These are phyloP conservation scores for Penicillium palitans DNA, from an alignment of 2,329 filamentous ascomycete species.

Conservation along the genomic window DNA sequence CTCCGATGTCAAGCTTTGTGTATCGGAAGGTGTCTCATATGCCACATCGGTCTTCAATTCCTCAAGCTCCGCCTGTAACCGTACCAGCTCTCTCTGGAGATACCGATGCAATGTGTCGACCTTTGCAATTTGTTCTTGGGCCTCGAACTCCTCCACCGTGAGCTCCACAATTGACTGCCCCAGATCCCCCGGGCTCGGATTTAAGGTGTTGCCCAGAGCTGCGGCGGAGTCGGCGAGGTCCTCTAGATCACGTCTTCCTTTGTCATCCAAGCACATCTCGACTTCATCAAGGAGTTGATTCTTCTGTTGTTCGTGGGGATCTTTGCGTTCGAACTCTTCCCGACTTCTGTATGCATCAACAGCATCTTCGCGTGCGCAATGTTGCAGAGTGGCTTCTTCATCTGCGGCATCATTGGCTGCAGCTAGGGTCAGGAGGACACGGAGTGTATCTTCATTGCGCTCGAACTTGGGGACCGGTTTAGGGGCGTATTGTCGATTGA, in stretches of 20 bases:
- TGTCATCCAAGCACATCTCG: conserved; percentile 53
- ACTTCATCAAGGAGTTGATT: conserved; percentile 54
- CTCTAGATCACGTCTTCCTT: conserved; percentile 58
- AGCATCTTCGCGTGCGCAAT: conserved; percentile 41
- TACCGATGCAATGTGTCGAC: conserved; percentile 59
- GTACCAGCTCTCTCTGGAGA: conserved; percentile 53
- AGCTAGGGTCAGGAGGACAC: conserved; percentile 70
- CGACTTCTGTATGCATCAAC: conserved; percentile 33
- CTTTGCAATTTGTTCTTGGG: conserved; percentile 57
- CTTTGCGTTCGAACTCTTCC: conserved; percentile 28
- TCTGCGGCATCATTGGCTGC: conserved; percentile 71
- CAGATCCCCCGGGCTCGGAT: conserved; percentile 52
- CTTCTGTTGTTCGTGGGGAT: conserved; percentile 33
- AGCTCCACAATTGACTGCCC: conserved; percentile 57
- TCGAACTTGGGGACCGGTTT: conserved; percentile 72
- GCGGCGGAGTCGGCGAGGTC: conserved; percentile 57
- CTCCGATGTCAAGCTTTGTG: conserved; percentile 71
- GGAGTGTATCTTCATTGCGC: conserved; percentile 80
- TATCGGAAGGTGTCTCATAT: conserved; percentile 58
- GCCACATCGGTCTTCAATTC: conserved; percentile 34
- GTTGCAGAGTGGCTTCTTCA: conserved; percentile 39
- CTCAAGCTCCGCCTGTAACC: conserved; percentile 32
- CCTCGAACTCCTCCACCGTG: conserved; percentile 54
- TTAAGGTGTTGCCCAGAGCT: conserved; percentile 50
- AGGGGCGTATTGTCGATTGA: conserved; percentile 67